Conservation (phyloP, 2,329 filamentous ascomycete genomes). For the Cladosporium colombiae region DNA sequence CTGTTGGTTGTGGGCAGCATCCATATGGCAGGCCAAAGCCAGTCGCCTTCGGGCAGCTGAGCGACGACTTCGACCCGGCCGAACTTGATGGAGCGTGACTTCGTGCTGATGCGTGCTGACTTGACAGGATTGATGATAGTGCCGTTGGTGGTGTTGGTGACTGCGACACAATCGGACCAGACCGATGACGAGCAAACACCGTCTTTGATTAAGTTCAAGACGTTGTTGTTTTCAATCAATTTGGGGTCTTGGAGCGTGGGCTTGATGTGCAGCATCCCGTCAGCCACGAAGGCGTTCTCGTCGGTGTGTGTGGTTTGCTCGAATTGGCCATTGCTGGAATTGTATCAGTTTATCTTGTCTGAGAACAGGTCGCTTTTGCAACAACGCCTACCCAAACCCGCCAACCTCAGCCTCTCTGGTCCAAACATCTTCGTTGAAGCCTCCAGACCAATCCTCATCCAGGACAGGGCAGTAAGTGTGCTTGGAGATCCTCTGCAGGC, state of each 20-base stretch:
- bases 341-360: conserved; percentile 23
- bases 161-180: conserved; percentile 64
- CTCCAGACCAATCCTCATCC: conserved; percentile 64
- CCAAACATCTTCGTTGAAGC: conserved; percentile 62
- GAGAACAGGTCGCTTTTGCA: too few relatives aligned
- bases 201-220: conserved; percentile 67
- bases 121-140: conserved; percentile 76
- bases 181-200: conserved; percentile 67
- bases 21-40: conserved; percentile 92
- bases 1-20: conserved; percentile 73
- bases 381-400: conserved; percentile 65
- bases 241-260: conserved; percentile 72
- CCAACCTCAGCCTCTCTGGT: conserved; percentile 73
- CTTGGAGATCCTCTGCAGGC: conserved; percentile 68
- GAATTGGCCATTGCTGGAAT: conserved; percentile 72
- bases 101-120: conserved; percentile 77
- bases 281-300: conserved; percentile 72
- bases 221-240: conserved; percentile 65
- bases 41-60: conserved; percentile 74
- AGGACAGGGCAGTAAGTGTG: conserved; percentile 73
- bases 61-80: conserved; percentile 79
- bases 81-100: conserved; percentile 72
- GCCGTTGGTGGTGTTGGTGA: conserved; percentile 75
- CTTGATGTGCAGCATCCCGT: conserved; percentile 71
- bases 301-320: conserved; percentile 70